Base-by-base conservation (phyloP, 2,329 filamentous ascomycete genomes). In the Thyridium curvatum region DNA sequence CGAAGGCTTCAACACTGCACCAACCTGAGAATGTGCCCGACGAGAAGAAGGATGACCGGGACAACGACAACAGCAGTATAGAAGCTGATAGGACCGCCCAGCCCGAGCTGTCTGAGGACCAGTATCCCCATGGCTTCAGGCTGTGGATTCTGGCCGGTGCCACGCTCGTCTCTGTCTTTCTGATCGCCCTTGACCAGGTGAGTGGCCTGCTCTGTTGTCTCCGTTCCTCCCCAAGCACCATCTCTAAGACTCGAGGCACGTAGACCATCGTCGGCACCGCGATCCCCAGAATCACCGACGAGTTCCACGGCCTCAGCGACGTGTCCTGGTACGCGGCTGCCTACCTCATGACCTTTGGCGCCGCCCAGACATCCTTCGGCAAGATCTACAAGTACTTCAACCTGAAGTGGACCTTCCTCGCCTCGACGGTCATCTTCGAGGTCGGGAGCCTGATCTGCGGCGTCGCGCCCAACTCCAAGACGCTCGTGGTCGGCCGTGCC, bases 321-420 rank as follows among this genome's bases (percentile, higher is more conserved):
- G 57, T 68, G 12, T 62, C 61, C 18, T 69, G 65, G 65, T 68
- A 68, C 35, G 61, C 58, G 2, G 54, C 55, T 34, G 58, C 57
- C 18, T 60, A 59, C 44, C 46, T 59, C 46, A 52, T 64, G 46
- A 58, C 58, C 35, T 43, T 52, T 35, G 44, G 50, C 42, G 50
- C 54, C 1, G 50, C 55, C 21, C 55, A 58, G 50, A 13, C 59
- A 46, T 32, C 43, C 7, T 28, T 15, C 35, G 60, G 58, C 15
- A 57, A 55, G 26, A 35, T 60, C 3, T 62, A 60, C 38, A 60
- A 51, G 3, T 55, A 53, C 34, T 58, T 54, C 38, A 46, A 48
- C 12, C 47, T 58, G 13, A 62, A 62, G 48, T 53, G 46, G 42
- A 47, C 50, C 3, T 65, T 60, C 32, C 30, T 65, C 3, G 26